Conservation (phyloP, 805 yeast genomes). For the Saccharomycopsis oosterbeekiorum region DNA sequence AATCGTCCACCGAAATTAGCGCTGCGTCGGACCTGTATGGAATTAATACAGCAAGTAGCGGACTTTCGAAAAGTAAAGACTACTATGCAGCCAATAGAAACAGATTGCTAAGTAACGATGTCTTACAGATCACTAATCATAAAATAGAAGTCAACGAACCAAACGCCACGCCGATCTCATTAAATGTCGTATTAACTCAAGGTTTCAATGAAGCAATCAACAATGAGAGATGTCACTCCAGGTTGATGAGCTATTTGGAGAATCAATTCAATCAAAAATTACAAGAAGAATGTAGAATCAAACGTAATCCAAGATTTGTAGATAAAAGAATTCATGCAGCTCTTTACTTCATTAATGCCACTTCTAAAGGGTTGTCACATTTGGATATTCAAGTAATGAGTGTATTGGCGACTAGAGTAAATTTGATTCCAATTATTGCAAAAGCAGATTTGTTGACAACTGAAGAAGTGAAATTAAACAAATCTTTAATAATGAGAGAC, state of each 20-base stretch:
- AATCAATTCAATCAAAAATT: conserved; percentile 72
- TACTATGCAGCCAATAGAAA: not conserved
- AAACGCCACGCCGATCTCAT: conserved; percentile 39
- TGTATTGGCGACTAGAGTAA: conserved; percentile 59
- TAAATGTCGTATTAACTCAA: conserved; percentile 60
- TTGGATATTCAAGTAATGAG: conserved; percentile 67
- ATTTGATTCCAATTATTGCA: conserved; percentile 73
- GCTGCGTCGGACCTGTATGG: not conserved
- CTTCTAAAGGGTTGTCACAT: conserved; percentile 49
- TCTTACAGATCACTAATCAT: not conserved
- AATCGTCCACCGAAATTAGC: not conserved
- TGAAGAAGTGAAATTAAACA: conserved; percentile 46
- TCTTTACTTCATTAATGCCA: conserved; percentile 62
- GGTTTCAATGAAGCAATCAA: conserved; percentile 74
- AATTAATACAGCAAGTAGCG: not conserved
- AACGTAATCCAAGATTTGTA: conserved; percentile 73
- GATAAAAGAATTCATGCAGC: conserved; percentile 71
- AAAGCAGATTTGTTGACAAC: conserved; percentile 73
- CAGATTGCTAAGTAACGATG: not conserved
- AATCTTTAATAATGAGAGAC: conserved; percentile 45
- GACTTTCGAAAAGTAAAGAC: not conserved
- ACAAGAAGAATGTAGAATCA: conserved; percentile 79
- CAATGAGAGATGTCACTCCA: conserved; percentile 36
- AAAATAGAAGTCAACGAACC: conserved; percentile 45
- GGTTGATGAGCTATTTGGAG: conserved; percentile 53